Evolutionary conservation across 805 yeast genomes (phyloP).

Genomic region (Saccharomycopsis fodiens): DNA sequence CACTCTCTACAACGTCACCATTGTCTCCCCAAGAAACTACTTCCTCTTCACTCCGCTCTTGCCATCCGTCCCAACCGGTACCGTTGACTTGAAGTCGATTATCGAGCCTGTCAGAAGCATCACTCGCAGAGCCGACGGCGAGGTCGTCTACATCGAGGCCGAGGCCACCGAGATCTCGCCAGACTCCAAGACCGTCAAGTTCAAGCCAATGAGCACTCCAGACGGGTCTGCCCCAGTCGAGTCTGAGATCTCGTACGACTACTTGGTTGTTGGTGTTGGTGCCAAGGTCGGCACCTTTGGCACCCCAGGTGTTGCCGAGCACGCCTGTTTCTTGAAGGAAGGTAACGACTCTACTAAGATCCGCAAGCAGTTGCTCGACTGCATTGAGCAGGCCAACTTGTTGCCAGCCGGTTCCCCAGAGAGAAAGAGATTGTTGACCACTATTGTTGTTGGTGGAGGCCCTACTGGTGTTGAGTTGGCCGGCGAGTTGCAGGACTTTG

Average conservation of each 20-base stretch:
- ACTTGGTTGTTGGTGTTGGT: slow-evolving; percentile 88
- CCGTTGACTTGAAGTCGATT: slow-evolving; percentile 82
- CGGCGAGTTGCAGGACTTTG: slow-evolving; percentile 91
- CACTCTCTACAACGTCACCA: slow-evolving; percentile 76
- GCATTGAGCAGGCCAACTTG: slow-evolving; percentile 81
- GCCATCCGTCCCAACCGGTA: slow-evolving; percentile 93
- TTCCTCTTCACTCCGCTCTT: slow-evolving; percentile 92
- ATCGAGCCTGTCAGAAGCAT: slow-evolving; percentile 89
- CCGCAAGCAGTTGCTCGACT: slow-evolving; percentile 74
- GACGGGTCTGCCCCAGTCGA: slow-evolving; percentile 30
- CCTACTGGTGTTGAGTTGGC: slow-evolving; percentile 98
- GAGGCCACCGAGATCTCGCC: slow-evolving; percentile 84
- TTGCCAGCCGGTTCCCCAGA: slow-evolving; percentile 67
- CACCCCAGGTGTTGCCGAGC: slow-evolving; percentile 86
- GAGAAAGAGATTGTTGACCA: slow-evolving; percentile 75
- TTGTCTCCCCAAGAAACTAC: slow-evolving; percentile 91
- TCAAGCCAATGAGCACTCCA: slow-evolving; percentile 45
- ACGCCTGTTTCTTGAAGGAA: slow-evolving; percentile 86
- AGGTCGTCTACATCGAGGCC: slow-evolving; percentile 80
- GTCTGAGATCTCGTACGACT: slow-evolving; percentile 55
- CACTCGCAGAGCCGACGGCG: slow-evolving; percentile 71
- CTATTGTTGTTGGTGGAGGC: slow-evolving; percentile 97
- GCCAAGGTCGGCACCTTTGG: slow-evolving; percentile 93
- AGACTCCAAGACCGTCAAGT: slow-evolving; percentile 49
- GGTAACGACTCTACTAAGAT: slow-evolving; percentile 81